Evolutionary conservation across 257 asterid genomes (phyloP), one percentile per base, ranked within the genome.

Genomic region (Plantago elongata): DNA sequence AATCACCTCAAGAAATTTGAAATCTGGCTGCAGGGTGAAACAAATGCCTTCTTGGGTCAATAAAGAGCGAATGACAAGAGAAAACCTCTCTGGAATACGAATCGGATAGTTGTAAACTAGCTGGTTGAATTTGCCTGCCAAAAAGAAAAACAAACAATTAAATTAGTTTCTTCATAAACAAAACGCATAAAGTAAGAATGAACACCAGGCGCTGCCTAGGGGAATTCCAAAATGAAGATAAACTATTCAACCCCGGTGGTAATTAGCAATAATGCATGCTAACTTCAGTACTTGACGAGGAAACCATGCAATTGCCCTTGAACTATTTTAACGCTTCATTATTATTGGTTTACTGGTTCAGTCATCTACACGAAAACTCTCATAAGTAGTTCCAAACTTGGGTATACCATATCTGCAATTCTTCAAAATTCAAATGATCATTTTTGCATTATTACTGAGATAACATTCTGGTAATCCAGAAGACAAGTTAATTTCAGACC

Each of bases 41-140:
- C 99, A 92, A 68, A 92, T 92, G 71, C 99, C 99, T 84, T 92
- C 99, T 83, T 92, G 99, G 78, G 99, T 92, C 86, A 92, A 86
- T 64, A 92, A 73, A 64, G 99, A 78, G 38, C 99, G 97, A 72
- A 92, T 92, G 64, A 92, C 99, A 60, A 92, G 97, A 68, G 99
- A 92, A 74, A 92, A 92, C 79, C 99, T 86, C 86, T 92, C 99
- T 18, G 99, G 99, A 61, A 92, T 92, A 45, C 96, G 93, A 63
- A 92, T 92, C 42, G 99, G 99, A 67, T 86, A 92, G 65, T 92
- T 92, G 85, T 92, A 92, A 62, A 92, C 97, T 30, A 92, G 84
- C 72, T 92, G 99, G 68, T 92, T 92, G 72, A 92, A 92, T 75
- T 92, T 92, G 5, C 95, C 99, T 92, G 94, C 78, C 67, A 64